Evolutionary conservation across 371 early-diverging fungal species (phyloP).

Genomic region (Mortierella sp.): DNA sequence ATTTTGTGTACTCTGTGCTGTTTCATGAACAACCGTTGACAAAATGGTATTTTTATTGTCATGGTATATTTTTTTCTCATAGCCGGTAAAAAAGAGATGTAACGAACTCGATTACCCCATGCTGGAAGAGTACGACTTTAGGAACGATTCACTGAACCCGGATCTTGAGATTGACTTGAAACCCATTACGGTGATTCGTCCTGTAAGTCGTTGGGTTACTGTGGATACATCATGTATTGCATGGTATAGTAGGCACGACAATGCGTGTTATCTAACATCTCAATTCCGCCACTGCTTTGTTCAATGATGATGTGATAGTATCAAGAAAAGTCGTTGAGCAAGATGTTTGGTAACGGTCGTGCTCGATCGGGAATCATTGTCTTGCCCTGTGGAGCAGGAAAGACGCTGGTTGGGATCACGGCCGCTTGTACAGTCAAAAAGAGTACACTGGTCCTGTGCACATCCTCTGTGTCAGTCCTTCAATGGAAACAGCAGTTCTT

Average conservation of each 20-base stretch:
- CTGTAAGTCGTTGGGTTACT: conserved; percentile 50
- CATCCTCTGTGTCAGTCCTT: conserved; percentile 97
- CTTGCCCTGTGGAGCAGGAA: conserved; percentile 99
- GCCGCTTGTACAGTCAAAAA: conserved; percentile 99
- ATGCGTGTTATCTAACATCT: neutral
- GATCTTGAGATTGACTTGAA: conserved; percentile 96
- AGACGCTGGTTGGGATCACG: conserved; percentile 99
- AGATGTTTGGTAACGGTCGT: conserved; percentile 99
- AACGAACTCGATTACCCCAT: conserved; percentile 97
- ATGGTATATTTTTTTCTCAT: conserved; percentile 4
- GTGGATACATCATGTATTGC: neutral
- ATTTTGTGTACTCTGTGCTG: neutral
- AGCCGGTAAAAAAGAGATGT: conserved; percentile 92
- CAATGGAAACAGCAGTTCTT: conserved; percentile 99
- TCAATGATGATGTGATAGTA: conserved; percentile 61
- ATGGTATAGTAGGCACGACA: neutral
- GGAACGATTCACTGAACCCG: conserved; percentile 88
- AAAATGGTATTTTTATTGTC: neutral
- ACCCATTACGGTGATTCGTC: conserved; percentile 95
- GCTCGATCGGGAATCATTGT: conserved; percentile 99
- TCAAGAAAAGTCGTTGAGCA: conserved; percentile 98
- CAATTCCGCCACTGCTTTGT: neutral
- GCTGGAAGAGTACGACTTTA: conserved; percentile 99
- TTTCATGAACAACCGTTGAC: neutral
- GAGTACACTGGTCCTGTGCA: conserved; percentile 96